These are phyloP conservation scores for Hanseniaspora meyeri DNA, from an alignment of 805 yeast genomes.

Conservation along the genomic window DNA sequence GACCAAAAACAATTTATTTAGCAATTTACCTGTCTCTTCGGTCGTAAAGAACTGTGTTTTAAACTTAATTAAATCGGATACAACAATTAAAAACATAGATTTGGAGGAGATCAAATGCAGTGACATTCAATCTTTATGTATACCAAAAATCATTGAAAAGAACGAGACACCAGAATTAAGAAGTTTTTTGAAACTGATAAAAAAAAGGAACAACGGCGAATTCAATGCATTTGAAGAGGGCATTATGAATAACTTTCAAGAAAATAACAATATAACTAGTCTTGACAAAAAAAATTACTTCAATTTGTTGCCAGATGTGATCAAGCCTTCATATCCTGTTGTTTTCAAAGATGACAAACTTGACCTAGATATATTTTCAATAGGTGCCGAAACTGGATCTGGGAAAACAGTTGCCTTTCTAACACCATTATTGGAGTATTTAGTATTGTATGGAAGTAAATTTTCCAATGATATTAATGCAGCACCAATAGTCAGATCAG, in stretches of 20 bases:
- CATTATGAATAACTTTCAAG: neutral
- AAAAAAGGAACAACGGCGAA: neutral
- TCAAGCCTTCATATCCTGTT: neutral
- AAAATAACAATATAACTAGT: neutral
- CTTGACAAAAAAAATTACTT: neutral
- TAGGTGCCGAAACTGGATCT: conserved; percentile 95
- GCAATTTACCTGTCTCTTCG: neutral
- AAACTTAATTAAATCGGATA: conserved; percentile 20
- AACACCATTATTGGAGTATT: conserved; percentile 57
- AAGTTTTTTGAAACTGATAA: neutral
- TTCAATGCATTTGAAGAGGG: neutral
- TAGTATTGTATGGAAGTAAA: conserved; percentile 45
- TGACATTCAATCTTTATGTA: conserved; percentile 71
- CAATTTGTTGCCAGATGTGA: neutral
- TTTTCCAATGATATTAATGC: conserved; percentile 29
- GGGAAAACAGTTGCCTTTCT: conserved; percentile 93
- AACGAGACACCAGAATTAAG: conserved; percentile 18
- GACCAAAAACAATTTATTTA: neutral
- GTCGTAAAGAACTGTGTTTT: neutral
- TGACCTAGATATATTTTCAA: conserved; percentile 40
- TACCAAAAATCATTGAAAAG: conserved; percentile 36
- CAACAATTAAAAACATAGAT: conserved; percentile 28
- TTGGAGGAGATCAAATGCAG: conserved; percentile 39
- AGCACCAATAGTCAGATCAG: conserved; percentile 44
- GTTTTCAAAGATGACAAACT: neutral